Conservation (phyloP, 1,139 yeast genomes). For the Scheffersomyces titani region DNA sequence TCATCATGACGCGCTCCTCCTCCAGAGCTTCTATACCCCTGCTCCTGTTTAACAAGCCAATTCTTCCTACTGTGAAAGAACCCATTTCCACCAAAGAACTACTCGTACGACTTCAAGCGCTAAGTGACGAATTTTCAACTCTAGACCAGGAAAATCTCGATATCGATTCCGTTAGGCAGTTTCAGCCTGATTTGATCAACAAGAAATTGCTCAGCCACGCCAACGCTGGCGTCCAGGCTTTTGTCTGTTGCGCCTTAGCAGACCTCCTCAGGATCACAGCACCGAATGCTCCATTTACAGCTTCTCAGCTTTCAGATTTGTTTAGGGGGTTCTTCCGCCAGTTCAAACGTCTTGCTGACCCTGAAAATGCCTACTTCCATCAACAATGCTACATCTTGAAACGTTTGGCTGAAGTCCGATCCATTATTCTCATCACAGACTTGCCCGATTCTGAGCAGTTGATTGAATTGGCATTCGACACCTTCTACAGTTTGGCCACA, state of each 20-base stretch:
- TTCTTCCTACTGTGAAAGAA: constrained; percentile 55
- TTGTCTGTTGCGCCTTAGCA: constrained; percentile 70
- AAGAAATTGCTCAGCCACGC: constrained; percentile 60
- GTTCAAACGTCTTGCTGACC: constrained; percentile 56
- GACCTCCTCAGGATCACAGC: constrained; percentile 80
- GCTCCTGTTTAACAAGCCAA: constrained; percentile 40
- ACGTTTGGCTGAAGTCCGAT: constrained; percentile 72
- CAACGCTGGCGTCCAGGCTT: constrained; percentile 72
- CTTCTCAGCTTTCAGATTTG: constrained; percentile 59
- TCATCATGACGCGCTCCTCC: not conserved
- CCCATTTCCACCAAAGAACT: constrained; percentile 64
- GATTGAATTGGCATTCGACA: constrained; percentile 56
- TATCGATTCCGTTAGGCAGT: constrained; percentile 38
- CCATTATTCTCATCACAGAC: constrained; percentile 78
- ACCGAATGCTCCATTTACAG: constrained; percentile 88
- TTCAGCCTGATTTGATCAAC: constrained; percentile 56
- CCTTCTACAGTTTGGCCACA: constrained; percentile 58
- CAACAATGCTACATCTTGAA: constrained; percentile 71
- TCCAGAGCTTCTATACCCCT: not conserved
- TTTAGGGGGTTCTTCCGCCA: constrained; percentile 66
- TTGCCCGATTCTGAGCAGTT: constrained; percentile 62
- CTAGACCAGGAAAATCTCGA: constrained; percentile 64
- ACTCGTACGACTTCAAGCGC: constrained; percentile 36
- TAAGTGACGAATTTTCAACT: constrained; percentile 62
- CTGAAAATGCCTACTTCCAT: constrained; percentile 62